Evolutionary conservation across 2,329 filamentous ascomycete species (phyloP).

Genomic region (Ophiostoma tasmaniense): DNA sequence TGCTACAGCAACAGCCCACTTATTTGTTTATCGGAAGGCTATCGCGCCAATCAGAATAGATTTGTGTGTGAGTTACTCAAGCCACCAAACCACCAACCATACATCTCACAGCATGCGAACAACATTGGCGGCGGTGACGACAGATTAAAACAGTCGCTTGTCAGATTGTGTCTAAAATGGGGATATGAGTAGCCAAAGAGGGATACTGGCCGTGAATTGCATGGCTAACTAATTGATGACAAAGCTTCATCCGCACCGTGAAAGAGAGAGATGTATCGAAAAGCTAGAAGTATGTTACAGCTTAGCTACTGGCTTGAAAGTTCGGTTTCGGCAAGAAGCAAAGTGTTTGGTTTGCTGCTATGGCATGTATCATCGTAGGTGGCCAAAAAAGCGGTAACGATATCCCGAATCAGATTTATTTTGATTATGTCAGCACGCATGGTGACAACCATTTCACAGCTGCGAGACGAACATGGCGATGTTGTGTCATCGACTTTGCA

Average conservation of each 20-base stretch:
- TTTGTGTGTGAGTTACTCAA: background rate
- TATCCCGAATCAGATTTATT: too few relatives aligned
- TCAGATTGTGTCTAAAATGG: background rate
- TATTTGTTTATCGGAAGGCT: constrained; percentile 4
- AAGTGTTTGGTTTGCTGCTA: too few relatives aligned
- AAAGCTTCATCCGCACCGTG: too few relatives aligned
- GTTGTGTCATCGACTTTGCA: background rate
- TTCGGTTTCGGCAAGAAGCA: too few relatives aligned
- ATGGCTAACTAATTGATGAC: background rate
- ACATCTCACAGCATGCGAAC: background rate
- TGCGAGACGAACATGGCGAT: background rate
- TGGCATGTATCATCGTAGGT: too few relatives aligned
- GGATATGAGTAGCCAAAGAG: background rate
- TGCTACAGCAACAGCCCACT: constrained; percentile 18
- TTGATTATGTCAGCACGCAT: background rate
- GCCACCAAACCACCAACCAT: background rate
- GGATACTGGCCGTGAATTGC: background rate
- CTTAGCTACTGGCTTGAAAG: too few relatives aligned
- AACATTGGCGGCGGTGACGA: background rate
- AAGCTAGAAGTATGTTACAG: background rate
- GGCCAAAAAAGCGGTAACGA: background rate
- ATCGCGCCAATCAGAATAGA: background rate
- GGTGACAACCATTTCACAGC: background rate
- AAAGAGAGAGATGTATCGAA: too few relatives aligned
- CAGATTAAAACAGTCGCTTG: background rate